Conservation (phyloP, 2,329 filamentous ascomycete genomes). For the Colletotrichum endophyticum region DNA sequence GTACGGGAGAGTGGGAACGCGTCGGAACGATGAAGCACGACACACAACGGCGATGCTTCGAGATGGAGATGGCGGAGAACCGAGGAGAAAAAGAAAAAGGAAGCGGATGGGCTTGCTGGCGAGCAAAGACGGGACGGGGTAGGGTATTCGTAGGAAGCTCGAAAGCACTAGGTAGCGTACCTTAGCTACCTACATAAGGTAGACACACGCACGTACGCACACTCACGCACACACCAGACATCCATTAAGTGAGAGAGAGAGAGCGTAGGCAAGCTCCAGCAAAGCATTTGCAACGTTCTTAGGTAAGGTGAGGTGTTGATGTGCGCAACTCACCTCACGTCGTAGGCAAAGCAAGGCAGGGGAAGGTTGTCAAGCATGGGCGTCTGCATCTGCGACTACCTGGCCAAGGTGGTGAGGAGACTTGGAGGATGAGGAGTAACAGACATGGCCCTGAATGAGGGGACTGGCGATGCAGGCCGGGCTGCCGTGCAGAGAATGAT, state of each 20-base stretch:
- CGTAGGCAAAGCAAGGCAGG: background rate
- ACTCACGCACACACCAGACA: background rate
- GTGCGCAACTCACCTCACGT: background rate
- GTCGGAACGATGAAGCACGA: background rate
- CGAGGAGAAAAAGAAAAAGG: background rate
- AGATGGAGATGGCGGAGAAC: background rate
- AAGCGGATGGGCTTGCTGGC: background rate
- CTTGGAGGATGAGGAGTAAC: background rate
- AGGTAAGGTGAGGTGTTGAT: background rate
- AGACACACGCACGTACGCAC: background rate
- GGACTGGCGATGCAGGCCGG: background rate
- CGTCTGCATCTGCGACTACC: background rate
- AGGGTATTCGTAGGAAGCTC: background rate
- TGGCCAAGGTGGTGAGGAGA: background rate
- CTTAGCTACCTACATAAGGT: background rate
- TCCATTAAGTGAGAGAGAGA: background rate
- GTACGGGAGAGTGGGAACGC: conserved; percentile 9
- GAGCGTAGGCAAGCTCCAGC: background rate
- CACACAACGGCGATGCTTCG: background rate
- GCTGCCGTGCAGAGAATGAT: background rate
- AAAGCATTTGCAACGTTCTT: background rate
- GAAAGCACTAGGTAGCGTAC: background rate
- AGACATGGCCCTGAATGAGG: background rate
- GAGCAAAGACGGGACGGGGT: background rate
- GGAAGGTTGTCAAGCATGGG: background rate